Evolutionary conservation across 352 stramenopile species (phyloP), one percentile per base, ranked within the genome.

Genomic region (Pythium chondricola): DNA sequence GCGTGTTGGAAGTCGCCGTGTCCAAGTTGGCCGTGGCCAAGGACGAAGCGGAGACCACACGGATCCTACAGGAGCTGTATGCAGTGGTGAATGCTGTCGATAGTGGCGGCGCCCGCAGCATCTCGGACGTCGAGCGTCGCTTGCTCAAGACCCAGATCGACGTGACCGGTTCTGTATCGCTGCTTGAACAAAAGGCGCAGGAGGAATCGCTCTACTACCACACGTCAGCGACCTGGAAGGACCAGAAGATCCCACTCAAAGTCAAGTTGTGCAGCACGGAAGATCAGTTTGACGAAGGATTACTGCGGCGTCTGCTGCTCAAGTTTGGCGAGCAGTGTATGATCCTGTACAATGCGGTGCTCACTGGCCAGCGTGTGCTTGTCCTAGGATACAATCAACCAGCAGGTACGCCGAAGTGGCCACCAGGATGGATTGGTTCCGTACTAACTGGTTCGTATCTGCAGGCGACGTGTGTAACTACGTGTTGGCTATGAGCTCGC

Each of bases 381-480:
- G 76, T 95, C 30, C 56, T 95, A 1, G 83, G 83, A 13, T 92
- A 95, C 50, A 91, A 90, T 46, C 78, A 83, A 24, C 71, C 83
- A 16, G 83, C 83, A 17, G n/a, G n/a, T n/a, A n/a, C n/a, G n/a
- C n/a, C n/a, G n/a, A n/a, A n/a, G n/a, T n/a, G n/a, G n/a, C n/a
- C n/a, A 0, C 8, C 9, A 2, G 5, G 8, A 29, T 25, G 1
- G 17, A 48, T 48, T n/a, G 17, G 13, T 32, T n/a, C n/a, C n/a
- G n/a, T n/a, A n/a, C n/a, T n/a, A n/a, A n/a, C n/a, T n/a, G n/a
- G n/a, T n/a, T n/a, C n/a, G n/a, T n/a, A n/a, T n/a, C n/a, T n/a
- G n/a, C n/a, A n/a, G 71, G 83, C 1, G 77, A 91, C 37, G 71
- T 95, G 4, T 95, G 82, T 62, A 91, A 87, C 61, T 92, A 87